Percentiles rank a stretch among this genome's conserved stretches.
Evolutionary conservation across 2,329 filamentous ascomycete species (phyloP).

Genomic region (Atkinsonella hypoxylon): DNA sequence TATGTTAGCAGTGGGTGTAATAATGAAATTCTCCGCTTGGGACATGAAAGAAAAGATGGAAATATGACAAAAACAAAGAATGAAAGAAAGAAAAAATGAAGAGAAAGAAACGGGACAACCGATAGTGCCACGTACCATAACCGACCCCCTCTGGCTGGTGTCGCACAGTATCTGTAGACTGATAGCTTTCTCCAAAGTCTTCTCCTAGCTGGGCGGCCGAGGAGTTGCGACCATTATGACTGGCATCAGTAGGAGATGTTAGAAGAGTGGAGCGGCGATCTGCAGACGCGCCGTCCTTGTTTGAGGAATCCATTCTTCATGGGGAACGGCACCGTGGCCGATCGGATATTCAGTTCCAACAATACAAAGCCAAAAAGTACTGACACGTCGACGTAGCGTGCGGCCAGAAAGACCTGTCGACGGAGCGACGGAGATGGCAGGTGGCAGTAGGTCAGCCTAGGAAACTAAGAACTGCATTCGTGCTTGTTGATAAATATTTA

Average conservation of each 20-base stretch:
- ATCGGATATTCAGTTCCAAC: conserved; percentile 4
- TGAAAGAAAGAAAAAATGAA: not conserved
- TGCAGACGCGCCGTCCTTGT: conserved; percentile 20
- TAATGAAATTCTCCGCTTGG: not conserved
- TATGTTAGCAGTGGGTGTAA: not conserved
- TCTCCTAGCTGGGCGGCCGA: conserved; percentile 28
- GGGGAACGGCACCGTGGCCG: conserved; percentile 5
- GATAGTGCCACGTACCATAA: conserved; percentile 35
- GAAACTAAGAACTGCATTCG: not conserved
- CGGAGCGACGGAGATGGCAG: not conserved
- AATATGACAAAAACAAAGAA: not conserved
- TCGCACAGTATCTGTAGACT: conserved; percentile 48
- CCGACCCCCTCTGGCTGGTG: conserved; percentile 37
- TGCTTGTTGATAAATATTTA: not conserved
- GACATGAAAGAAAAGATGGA: not conserved
- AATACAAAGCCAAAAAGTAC: not conserved
- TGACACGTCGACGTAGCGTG: not conserved
- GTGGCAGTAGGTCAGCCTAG: not conserved
- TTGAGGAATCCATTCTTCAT: conserved; percentile 32
- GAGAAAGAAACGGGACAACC: not conserved
- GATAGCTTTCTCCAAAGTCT: conserved; percentile 39
- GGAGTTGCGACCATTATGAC: conserved; percentile 26
- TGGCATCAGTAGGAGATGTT: conserved; percentile 39
- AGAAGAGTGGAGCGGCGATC: conserved; percentile 25
- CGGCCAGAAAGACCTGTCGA: not conserved